phyloP scores from a whole-genome alignment of 129 eudicot genomes.

The Pulicaria dysenterica region DNA sequence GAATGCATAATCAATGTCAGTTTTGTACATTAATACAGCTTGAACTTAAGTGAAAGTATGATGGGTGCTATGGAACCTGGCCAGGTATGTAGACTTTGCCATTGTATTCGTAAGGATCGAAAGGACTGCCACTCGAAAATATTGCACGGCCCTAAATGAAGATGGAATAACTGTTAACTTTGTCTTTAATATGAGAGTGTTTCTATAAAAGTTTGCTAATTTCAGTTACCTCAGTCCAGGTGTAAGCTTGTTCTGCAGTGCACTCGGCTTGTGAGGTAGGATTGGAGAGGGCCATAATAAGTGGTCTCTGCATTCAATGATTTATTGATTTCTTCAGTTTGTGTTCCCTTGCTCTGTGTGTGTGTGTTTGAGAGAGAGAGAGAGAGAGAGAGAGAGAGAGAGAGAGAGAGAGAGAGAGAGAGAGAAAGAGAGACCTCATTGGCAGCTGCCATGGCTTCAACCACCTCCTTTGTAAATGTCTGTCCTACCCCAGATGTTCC shows the following conservation, averaged over 20 bases:
- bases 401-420: slow-evolving; percentile 31
- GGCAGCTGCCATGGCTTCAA: slow-evolving; percentile 78
- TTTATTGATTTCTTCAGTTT: slow-evolving; percentile 1
- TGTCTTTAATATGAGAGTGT: slow-evolving; percentile 2
- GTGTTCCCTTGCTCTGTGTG: slow-evolving; percentile 1
- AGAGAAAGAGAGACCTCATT: slow-evolving; percentile 69
- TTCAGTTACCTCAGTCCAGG: slow-evolving; percentile 75
- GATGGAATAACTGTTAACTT: slow-evolving; percentile 6
- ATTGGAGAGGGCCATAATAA: slow-evolving; percentile 92
- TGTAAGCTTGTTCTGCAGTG: slow-evolving; percentile 97
- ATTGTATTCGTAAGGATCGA: slow-evolving; percentile 72
- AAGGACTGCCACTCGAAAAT: slow-evolving; percentile 96
- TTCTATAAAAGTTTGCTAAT: neutral
- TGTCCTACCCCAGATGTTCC: slow-evolving; percentile 96
- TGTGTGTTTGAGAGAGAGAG: neutral
- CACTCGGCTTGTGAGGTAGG: slow-evolving; percentile 98
- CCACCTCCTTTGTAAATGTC: slow-evolving; percentile 77
- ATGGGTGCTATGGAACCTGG: slow-evolving; percentile 52
- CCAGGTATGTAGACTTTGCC: slow-evolving; percentile 80
- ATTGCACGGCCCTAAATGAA: slow-evolving; percentile 72
- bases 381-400: slow-evolving; percentile 34
- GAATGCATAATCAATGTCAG: neutral
- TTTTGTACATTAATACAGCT: neutral
- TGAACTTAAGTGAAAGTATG: neutral
- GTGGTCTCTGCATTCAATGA: slow-evolving; percentile 68